Percentiles rank a stretch among this genome's conserved stretches.
phyloP scores from a whole-genome alignment of 2,329 filamentous ascomycete species.

The Lachnellula occidentalis region DNA sequence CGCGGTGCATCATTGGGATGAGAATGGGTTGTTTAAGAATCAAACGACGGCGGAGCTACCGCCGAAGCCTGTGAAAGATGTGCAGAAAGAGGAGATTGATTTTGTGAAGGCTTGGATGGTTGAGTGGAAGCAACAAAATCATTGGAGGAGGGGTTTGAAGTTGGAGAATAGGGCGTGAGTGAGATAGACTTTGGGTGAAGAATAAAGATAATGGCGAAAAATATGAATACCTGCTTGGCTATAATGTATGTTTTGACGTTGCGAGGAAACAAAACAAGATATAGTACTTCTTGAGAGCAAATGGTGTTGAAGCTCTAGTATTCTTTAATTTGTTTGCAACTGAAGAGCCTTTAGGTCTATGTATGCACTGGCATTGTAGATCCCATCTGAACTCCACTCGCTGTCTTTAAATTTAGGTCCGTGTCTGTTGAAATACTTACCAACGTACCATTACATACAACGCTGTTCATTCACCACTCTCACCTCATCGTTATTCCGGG shows the following conservation, averaged over 20 bases:
- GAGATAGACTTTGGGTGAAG: no score
- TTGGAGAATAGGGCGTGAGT: no score
- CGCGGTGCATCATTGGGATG: conserved; percentile 81
- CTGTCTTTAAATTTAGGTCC: background rate
- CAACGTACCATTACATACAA: background rate
- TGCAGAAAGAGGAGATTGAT: conserved; percentile 51
- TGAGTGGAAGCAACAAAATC: conserved; percentile 42
- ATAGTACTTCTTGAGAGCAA: no score
- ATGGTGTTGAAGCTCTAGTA: no score
- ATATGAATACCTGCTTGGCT: no score
- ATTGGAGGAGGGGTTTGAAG: background rate
- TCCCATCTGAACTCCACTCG: background rate
- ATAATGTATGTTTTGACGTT: no score
- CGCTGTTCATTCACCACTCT: background rate
- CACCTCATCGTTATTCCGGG: background rate
- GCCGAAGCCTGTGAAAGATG: conserved; percentile 50
- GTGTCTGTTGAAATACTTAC: background rate
- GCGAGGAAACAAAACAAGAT: no score
- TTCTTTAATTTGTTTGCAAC: background rate
- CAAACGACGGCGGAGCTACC: conserved; percentile 51
- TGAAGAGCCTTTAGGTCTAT: no score
- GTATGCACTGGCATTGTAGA: no score
- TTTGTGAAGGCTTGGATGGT: conserved; percentile 65
- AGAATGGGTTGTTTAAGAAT: conserved; percentile 60
- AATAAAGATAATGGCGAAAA: no score